These are phyloP conservation scores for Lepidopterella palustris DNA, from an alignment of 495 filamentous ascomycete genomes.

Conservation along the genomic window DNA sequence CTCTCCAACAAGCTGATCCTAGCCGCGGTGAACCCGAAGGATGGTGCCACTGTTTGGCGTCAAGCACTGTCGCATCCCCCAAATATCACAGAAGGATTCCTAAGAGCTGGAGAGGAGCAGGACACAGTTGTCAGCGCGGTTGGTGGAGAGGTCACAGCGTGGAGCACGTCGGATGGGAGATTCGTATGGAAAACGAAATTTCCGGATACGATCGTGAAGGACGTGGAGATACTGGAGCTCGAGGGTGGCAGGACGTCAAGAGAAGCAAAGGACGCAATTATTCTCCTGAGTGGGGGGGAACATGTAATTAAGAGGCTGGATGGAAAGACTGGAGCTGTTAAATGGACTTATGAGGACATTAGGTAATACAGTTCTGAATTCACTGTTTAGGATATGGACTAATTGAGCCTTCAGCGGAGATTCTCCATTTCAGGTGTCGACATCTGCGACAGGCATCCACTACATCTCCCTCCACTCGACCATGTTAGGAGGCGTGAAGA, in stretches of 20 bases:
- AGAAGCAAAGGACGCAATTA: constrained; percentile 61
- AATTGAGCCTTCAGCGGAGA: constrained; percentile 47
- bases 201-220: constrained; percentile 52
- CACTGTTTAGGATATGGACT: constrained; percentile 17
- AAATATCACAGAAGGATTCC: constrained; percentile 41
- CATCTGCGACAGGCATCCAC: constrained; percentile 65
- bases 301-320: constrained; percentile 60
- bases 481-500: constrained; percentile 55
- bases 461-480: constrained; percentile 69
- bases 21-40: constrained; percentile 83
- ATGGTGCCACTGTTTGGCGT: constrained; percentile 79
- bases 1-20: constrained; percentile 73
- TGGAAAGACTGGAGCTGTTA: constrained; percentile 62
- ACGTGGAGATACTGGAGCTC: constrained; percentile 74
- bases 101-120: constrained; percentile 67
- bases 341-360: constrained; percentile 68
- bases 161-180: constrained; percentile 76
- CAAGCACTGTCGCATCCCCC: constrained; percentile 50
- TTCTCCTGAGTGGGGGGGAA: constrained; percentile 54
- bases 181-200: constrained; percentile 64
- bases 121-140: constrained; percentile 65
- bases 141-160: constrained; percentile 62
- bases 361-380: constrained; percentile 39
- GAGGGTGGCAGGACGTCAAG: constrained; percentile 45
- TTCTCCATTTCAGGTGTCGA: constrained; percentile 70